Evolutionary conservation across 1,139 yeast species (phyloP).

Genomic region (Geotrichum cucujoidarum): DNA sequence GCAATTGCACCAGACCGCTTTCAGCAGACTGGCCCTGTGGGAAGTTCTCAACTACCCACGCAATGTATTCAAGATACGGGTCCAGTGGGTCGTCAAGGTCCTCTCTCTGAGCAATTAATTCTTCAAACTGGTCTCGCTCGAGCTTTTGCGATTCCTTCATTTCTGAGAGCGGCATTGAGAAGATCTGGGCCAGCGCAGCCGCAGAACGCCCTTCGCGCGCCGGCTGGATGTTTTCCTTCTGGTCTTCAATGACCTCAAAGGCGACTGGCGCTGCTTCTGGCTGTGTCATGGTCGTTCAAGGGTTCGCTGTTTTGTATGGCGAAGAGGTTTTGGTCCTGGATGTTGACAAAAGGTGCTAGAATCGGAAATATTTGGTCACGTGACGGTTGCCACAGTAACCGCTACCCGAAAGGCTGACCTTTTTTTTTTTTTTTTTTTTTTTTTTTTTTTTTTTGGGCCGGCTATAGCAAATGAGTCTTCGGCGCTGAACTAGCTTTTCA

Average conservation of each 20-base stretch:
- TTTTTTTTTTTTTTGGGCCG: background rate
- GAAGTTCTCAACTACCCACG: constrained; percentile 62
- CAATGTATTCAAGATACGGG: constrained; percentile 61
- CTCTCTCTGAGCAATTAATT: constrained; percentile 42
- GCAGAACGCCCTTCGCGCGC: constrained; percentile 68
- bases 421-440: background rate
- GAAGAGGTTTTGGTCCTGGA: background rate
- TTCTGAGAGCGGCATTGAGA: constrained; percentile 36
- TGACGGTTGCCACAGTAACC: constrained; percentile 1
- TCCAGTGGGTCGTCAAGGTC: constrained; percentile 81
- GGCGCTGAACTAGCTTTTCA: background rate
- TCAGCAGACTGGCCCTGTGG: constrained; percentile 66
- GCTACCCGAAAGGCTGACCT: no score
- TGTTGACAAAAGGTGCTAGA: background rate
- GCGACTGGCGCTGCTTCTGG: constrained; percentile 33
- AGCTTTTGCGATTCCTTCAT: constrained; percentile 11
- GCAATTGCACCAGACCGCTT: constrained; percentile 59
- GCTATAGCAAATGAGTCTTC: background rate
- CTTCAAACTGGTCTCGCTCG: constrained; percentile 41
- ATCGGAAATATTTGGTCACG: background rate
- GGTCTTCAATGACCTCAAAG: constrained; percentile 55
- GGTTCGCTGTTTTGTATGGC: no score
- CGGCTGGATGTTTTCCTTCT: constrained; percentile 79
- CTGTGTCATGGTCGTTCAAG: background rate
- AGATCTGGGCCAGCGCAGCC: constrained; percentile 47